Base-by-base conservation (phyloP, 345 rosid species). In the Kandelia obovata region DNA sequence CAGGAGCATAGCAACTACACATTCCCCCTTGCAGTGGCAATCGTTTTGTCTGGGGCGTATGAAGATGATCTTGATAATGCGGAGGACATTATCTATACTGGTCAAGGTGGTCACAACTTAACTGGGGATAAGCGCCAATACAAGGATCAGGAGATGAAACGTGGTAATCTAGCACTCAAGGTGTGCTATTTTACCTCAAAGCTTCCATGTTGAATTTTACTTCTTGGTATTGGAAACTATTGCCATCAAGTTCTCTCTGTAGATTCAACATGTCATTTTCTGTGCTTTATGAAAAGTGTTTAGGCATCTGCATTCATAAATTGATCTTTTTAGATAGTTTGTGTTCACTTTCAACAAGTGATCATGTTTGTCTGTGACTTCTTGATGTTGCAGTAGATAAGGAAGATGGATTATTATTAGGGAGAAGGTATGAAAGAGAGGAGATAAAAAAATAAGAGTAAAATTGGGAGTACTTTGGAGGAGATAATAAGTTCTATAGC, bases 51-150 rank as follows among this genome's bases (percentile, higher is more conserved):
- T 2, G 99, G 99, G 70, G 83, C 87, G 90, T 95, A 95, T 39
- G 97, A 95, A 74, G 99, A 92, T 86, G 99, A 95, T 79, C 72
- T 87, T 10, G 99, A 95, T 86, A 90, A 95, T 78, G 89, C 97
- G 21, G 99, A 95, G 52, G 91, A 86, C 46, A 85, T 95, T 57
- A 77, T 85, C 23, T 95, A 95, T 74, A 95, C 99, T 71, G 98
- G 99, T 23, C 97, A 92, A 82, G 98, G 99, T 47, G 98, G 99
- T 30, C 87, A 92, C 65, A 79, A 92, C 78, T 83, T 95, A 61
- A 76, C 75, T 2, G 99, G 99, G 68, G 73, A 90, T 74, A 95
- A 90, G 75, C 96, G 89, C n/a, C 99, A 95, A 84, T 77, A 82
- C 59, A 71, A 51, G 58, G 97, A 90, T 77, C 98, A 95, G 75